These are phyloP conservation scores for Vicia sativa DNA, from an alignment of 306 rosid genomes.

Conservation along the genomic window DNA sequence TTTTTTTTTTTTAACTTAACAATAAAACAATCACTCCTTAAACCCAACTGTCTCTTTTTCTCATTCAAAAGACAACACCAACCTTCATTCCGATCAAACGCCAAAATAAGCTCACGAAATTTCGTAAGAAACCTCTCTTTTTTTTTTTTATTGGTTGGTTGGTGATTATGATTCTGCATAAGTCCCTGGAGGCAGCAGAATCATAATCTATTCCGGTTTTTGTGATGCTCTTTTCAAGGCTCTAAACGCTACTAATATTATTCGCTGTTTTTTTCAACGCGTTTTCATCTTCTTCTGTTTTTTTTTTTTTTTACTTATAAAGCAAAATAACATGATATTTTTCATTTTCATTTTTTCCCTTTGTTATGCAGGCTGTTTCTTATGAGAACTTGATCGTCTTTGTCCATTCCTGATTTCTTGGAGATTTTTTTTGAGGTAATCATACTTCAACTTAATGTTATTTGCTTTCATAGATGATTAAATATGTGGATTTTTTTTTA, in stretches of 20 bases:
- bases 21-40: too few species aligned
- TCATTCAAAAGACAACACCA: too few species aligned
- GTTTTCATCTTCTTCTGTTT: not conserved
- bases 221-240: not conserved
- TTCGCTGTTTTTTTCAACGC: not conserved
- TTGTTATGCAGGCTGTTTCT: conserved; percentile 47
- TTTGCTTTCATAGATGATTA: conserved; percentile 2
- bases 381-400: conserved; percentile 42
- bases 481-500: not conserved
- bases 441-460: conserved; percentile 8
- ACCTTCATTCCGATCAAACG: too few species aligned
- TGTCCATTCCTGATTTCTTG: conserved; percentile 25
- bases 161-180: too few species aligned
- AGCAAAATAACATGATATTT: not conserved
- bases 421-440: conserved; percentile 41
- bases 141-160: too few species aligned
- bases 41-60: too few species aligned
- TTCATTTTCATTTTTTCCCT: not conserved
- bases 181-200: too few species aligned
- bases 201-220: too few species aligned
- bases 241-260: not conserved
- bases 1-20: too few species aligned
- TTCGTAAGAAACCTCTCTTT: too few species aligned
- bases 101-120: too few species aligned
- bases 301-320: conserved; percentile 19